A percentile compares a stretch with the other conserved stretches of the same genome.
These are phyloP conservation scores for Solanum habrochaites DNA, from an alignment of 257 asterid species.

Conservation along the genomic window DNA sequence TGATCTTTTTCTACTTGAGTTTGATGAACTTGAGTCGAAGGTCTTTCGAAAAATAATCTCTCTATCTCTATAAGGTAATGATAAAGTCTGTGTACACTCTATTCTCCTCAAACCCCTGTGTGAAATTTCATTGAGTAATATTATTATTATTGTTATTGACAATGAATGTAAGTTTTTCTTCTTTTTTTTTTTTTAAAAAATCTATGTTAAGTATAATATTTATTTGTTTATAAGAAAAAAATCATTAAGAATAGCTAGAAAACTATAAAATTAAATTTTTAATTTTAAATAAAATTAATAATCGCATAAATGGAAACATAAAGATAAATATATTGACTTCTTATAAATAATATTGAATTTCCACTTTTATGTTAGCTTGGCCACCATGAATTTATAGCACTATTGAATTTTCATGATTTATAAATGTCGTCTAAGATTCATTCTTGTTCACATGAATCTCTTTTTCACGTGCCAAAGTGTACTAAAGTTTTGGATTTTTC, in stretches of 20 bases:
- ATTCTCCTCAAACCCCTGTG: too few species aligned
- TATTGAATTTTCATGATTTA: not conserved
- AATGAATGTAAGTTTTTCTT: too few species aligned
- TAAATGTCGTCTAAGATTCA: not conserved
- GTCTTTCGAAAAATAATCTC: rapidly evolving
- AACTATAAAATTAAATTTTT: not conserved
- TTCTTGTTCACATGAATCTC: not conserved
- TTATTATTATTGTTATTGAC: not conserved
- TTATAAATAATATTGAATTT: not conserved
- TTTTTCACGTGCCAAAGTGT: constrained; percentile 24
- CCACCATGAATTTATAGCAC: not conserved
- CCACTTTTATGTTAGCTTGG: not conserved
- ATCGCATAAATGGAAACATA: not conserved
- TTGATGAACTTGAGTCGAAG: not conserved
- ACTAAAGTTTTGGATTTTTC: constrained; percentile 17
- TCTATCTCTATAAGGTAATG: not conserved
- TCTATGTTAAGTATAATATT: not conserved
- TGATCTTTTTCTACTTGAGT: too few species aligned
- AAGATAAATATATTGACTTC: not conserved
- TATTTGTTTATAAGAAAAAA: not conserved
- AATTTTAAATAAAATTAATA: not conserved
- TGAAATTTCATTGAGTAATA: too few species aligned
- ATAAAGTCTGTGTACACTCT: too few species aligned
- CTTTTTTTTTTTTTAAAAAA: not conserved
- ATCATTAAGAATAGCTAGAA: not conserved